Evolutionary conservation across 768 basidiomycete species (phyloP).

Genomic region (Melanogaster broomeanus): DNA sequence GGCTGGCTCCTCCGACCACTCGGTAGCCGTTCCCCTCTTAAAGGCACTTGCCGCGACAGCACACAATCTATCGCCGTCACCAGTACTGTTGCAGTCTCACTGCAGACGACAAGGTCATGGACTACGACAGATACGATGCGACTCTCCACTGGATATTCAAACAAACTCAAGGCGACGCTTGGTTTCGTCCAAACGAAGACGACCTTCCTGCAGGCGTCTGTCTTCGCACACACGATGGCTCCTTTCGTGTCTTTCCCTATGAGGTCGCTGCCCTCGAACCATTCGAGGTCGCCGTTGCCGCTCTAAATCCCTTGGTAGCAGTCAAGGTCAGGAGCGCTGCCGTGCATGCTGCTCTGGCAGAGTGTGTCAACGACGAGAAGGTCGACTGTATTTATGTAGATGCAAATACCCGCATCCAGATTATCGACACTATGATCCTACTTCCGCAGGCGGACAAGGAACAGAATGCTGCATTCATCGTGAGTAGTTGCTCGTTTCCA

Average conservation of each 20-base stretch:
- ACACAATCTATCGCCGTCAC: background rate
- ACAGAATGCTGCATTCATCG: conserved; percentile 65
- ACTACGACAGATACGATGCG: conserved; percentile 37
- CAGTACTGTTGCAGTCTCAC: conserved; percentile 5
- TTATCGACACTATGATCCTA: conserved; percentile 75
- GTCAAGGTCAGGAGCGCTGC: conserved; percentile 53
- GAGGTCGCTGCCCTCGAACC: conserved; percentile 52
- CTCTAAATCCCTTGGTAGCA: conserved; percentile 56
- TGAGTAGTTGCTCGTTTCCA: conserved; percentile 36
- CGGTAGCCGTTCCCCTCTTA: conserved; percentile 1
- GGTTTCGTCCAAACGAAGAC: conserved; percentile 54
- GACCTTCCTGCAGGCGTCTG: conserved; percentile 48
- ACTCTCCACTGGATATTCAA: conserved; percentile 32
- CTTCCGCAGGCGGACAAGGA: conserved; percentile 56
- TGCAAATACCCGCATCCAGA: conserved; percentile 72
- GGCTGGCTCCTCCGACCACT: too few relatives aligned
- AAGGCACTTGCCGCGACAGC: background rate
- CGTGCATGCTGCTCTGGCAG: conserved; percentile 52
- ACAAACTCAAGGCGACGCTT: conserved; percentile 46
- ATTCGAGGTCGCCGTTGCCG: conserved; percentile 54
- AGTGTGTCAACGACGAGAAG: conserved; percentile 29
- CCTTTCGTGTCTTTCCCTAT: conserved; percentile 58
- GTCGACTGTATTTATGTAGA: conserved; percentile 45
- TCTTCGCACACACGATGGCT: conserved; percentile 47
- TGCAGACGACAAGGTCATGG: conserved; percentile 17